These are phyloP conservation scores for Chiua sp. DNA, from an alignment of 1,284 basidiomycete genomes.

Conservation along the genomic window DNA sequence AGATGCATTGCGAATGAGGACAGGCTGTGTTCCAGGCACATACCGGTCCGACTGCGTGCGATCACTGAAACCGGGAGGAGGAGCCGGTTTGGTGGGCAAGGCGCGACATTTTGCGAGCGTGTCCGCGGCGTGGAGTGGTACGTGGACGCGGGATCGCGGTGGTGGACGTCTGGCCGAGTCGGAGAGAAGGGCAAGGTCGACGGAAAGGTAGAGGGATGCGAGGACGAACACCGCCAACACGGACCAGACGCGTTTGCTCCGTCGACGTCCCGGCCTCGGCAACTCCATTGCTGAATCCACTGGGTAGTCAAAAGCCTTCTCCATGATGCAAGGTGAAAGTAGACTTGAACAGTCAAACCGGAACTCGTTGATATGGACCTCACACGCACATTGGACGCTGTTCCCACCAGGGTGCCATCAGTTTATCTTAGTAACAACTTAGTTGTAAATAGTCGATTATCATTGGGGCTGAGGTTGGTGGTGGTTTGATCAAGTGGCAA, in stretches of 20 bases:
- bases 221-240: conserved; percentile 19
- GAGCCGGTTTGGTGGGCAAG: conserved; percentile 45
- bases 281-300: not conserved
- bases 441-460: too few relatives aligned
- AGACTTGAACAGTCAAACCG: too few relatives aligned
- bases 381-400: too few relatives aligned
- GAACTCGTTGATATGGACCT: not conserved
- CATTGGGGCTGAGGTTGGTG: too few relatives aligned
- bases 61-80: conserved; percentile 54
- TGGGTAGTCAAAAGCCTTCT: conserved; percentile 6
- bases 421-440: too few relatives aligned
- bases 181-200: conserved; percentile 15
- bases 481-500: too few relatives aligned
- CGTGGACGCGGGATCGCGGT: conserved; percentile 3
- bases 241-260: conserved; percentile 17
- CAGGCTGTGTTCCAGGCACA: conserved; percentile 59
- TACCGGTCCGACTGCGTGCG: conserved; percentile 72
- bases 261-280: not conserved
- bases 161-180: not conserved
- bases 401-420: too few relatives aligned
- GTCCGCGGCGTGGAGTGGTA: conserved; percentile 26
- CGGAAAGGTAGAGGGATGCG: conserved; percentile 19
- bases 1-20: conserved; percentile 74
- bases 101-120: conserved; percentile 30
- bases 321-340: conserved; percentile 9